phyloP scores from a whole-genome alignment of 371 early-diverging fungal genomes.

The Mucor saturninus region DNA sequence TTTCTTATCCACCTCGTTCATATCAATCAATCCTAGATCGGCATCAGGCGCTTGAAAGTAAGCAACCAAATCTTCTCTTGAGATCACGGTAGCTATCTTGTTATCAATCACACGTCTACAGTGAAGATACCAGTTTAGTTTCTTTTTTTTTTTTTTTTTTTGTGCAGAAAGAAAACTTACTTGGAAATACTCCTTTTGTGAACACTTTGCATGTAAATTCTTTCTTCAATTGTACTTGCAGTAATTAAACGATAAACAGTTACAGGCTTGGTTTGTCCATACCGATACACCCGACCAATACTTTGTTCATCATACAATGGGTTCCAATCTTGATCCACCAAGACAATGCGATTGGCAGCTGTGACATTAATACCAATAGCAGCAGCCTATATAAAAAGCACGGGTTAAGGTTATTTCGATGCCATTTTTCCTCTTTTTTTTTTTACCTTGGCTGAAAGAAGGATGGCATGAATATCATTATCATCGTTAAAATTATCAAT shows the following conservation, averaged over 20 bases:
- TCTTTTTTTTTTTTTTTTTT: neutral
- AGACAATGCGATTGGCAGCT: slow-evolving; percentile 85
- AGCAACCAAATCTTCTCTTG: slow-evolving; percentile 10
- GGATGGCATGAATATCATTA: slow-evolving; percentile 55
- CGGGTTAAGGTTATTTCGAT: too few species aligned
- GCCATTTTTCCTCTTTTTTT: neutral
- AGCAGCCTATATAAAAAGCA: slow-evolving; percentile 52
- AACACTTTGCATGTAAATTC: slow-evolving; percentile 28
- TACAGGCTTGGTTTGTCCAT: slow-evolving; percentile 60
- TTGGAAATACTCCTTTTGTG: slow-evolving; percentile 44
- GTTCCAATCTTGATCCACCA: slow-evolving; percentile 96
- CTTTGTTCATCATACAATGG: slow-evolving; percentile 94
- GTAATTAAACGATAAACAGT: slow-evolving; percentile 58
- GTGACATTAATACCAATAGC: slow-evolving; percentile 91
- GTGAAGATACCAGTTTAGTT: slow-evolving; percentile 35
- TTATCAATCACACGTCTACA: slow-evolving; percentile 67
- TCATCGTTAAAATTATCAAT: slow-evolving; percentile 80
- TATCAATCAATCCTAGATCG: neutral
- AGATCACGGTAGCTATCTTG: slow-evolving; percentile 23
- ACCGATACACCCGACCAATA: slow-evolving; percentile 75
- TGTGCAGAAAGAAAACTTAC: slow-evolving; percentile 36
- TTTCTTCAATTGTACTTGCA: slow-evolving; percentile 48
- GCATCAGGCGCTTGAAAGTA: slow-evolving; percentile 5
- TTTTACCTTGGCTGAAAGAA: slow-evolving; percentile 72
- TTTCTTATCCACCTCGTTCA: neutral